Conservation (phyloP, 148 eudicot genomes). For the Rhododendron williamsianum region DNA sequence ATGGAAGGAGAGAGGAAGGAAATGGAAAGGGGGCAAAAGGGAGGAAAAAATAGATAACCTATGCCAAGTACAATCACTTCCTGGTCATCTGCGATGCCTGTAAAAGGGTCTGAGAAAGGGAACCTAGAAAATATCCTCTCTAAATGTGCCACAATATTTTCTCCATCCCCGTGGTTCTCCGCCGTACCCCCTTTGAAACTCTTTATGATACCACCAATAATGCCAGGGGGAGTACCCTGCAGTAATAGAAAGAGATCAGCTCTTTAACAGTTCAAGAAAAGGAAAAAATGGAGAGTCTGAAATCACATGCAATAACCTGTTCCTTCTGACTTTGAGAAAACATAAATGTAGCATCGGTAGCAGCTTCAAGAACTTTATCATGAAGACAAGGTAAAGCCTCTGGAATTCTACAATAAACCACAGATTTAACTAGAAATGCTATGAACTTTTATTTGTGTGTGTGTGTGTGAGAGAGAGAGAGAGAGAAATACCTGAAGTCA, state of each 20-base stretch:
- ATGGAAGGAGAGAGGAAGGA: not conserved
- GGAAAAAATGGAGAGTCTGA: slow-evolving; percentile 7
- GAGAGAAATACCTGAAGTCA: slow-evolving; percentile 66
- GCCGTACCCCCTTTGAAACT: slow-evolving; percentile 54
- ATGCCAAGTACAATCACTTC: slow-evolving; percentile 50
- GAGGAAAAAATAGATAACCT: slow-evolving; percentile 32
- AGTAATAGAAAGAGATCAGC: slow-evolving; percentile 11
- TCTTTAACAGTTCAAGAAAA: slow-evolving; percentile 10
- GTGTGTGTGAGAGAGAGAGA: slow-evolving; percentile 10
- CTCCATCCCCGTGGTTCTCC: slow-evolving; percentile 28
- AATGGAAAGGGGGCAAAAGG: slow-evolving; percentile 1
- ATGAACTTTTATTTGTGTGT: not conserved
- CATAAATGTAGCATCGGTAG: slow-evolving; percentile 41
- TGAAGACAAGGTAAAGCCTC: slow-evolving; percentile 74
- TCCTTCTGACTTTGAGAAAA: slow-evolving; percentile 42
- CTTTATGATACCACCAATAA: slow-evolving; percentile 60
- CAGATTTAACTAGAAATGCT: not conserved
- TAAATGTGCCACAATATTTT: slow-evolving; percentile 34
- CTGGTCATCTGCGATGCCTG: slow-evolving; percentile 22
- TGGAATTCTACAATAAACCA: slow-evolving; percentile 47
- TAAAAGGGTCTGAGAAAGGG: slow-evolving; percentile 37
- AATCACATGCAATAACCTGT: slow-evolving; percentile 40
- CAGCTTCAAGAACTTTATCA: slow-evolving; percentile 76
- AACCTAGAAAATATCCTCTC: slow-evolving; percentile 58
- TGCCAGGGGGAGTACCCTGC: slow-evolving; percentile 48